Base-by-base conservation (phyloP, 768 basidiomycete species). In the Boletus sensibilis region DNA sequence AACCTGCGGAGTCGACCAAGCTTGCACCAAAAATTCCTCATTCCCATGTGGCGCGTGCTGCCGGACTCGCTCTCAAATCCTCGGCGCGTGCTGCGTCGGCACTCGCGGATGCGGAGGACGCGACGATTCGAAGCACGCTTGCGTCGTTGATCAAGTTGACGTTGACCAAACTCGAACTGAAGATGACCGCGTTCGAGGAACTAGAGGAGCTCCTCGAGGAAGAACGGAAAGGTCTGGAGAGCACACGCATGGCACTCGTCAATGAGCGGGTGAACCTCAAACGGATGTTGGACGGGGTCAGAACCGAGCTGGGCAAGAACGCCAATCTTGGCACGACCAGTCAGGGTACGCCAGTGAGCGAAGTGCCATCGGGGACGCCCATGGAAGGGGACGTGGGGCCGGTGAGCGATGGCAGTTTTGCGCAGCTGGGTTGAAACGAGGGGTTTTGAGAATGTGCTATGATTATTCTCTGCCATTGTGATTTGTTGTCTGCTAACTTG, bases 161-260 rank as follows among this genome's bases (percentile, higher is more conserved):
- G 56, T 79, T 82, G 64, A 92, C 81, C 46, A 98, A 98, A 73
- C 84, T 98, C 37, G 95, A 98, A 67, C 78, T 96, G 52, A 98
- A 99, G 79, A 91, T 94, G 85, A 75, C 83, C 2, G 92, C 95
- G 70, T 98, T 98, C 66, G 97, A 98, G 69, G 88, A 92, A 71
- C 78, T 99, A 55, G 97, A 99, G 69, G 88, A 90, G 46, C 76
- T 94, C 10, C 76, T 99, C 50, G 97, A 98, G 69, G 88, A 92
- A 50, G 97, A 99, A 73, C 82, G 94, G 53, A 82, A 88, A 58
- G 78, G 83, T 35, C 74, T 99, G 42, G 97, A 99, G 77, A 84
- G 86, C 45, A 86, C 89, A 21, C 82, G 91, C 52, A 79, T 92
- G 74, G 81, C 85, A 38, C 75, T 98, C 40, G 84, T 92, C 52